Conservation (phyloP, 2,329 filamentous ascomycete genomes). For the Neofusicoccum ribis region DNA sequence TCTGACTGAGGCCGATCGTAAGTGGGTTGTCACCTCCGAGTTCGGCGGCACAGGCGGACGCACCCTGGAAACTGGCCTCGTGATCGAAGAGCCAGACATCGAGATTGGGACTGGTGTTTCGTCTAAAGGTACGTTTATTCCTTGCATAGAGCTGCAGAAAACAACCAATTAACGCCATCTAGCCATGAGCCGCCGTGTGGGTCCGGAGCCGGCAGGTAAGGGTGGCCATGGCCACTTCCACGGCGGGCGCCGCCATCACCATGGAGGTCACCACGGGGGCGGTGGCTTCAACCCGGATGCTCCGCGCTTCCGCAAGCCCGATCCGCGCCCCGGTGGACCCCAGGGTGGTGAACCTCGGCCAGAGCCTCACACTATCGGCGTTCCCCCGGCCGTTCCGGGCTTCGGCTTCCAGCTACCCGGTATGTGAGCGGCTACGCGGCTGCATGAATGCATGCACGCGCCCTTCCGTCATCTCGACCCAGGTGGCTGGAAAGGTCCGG, state of each 20-base stretch:
- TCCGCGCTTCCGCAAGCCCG: constrained; percentile 32
- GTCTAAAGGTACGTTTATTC: constrained; percentile 61
- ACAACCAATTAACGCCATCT: not conserved
- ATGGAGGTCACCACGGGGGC: not conserved
- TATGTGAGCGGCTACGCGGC: constrained; percentile 10
- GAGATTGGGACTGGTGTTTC: constrained; percentile 97
- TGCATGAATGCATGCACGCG: not conserved
- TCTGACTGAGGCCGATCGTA: constrained; percentile 92
- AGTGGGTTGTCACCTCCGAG: constrained; percentile 94
- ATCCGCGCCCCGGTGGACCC: constrained; percentile 21
- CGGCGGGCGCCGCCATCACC: not conserved
- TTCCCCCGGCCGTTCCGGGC: constrained; percentile 55
- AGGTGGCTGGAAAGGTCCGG: not conserved
- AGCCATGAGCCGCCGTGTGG: constrained; percentile 19
- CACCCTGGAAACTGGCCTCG: constrained; percentile 76
- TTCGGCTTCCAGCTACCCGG: constrained; percentile 53
- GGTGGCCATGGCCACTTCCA: not conserved
- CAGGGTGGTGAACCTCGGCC: constrained; percentile 31
- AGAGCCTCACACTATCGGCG: constrained; percentile 47
- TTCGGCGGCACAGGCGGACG: constrained; percentile 89
- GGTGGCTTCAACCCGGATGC: constrained; percentile 26
- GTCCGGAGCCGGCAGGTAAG: constrained; percentile 22
- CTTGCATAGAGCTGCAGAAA: constrained; percentile 30
- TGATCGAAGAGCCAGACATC: constrained; percentile 96
- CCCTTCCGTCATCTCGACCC: not conserved